Evolutionary conservation across 2,329 filamentous ascomycete species (phyloP).

Genomic region (Tolypocladium guangdongense): DNA sequence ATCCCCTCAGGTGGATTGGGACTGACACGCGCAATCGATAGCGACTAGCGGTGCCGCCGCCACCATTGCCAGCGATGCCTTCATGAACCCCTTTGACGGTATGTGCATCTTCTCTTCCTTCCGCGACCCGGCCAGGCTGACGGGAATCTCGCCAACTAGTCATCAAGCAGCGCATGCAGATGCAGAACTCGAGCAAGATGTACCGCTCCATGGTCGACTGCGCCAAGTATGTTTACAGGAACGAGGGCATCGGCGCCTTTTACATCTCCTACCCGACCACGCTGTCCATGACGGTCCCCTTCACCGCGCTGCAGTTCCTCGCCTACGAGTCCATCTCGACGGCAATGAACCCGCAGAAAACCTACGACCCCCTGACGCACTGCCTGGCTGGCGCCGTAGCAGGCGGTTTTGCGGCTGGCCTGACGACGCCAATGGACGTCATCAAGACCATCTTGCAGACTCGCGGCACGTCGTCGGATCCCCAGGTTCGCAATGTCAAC

Average conservation of each 20-base stretch:
- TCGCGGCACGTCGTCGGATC: conserved; percentile 69
- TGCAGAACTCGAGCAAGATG: conserved; percentile 79
- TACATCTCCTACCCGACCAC: conserved; percentile 98
- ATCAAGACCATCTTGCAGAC: conserved; percentile 98
- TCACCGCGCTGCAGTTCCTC: conserved; percentile 93
- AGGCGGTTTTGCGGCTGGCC: conserved; percentile 82
- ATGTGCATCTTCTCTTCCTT: conserved; percentile 19
- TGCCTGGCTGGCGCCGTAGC: conserved; percentile 87
- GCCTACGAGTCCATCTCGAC: conserved; percentile 97
- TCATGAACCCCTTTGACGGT: conserved; percentile 99
- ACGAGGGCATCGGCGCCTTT: conserved; percentile 83
- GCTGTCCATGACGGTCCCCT: conserved; percentile 95
- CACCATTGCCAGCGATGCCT: conserved; percentile 91
- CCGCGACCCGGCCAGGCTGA: background rate
- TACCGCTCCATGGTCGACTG: conserved; percentile 83
- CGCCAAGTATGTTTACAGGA: conserved; percentile 75
- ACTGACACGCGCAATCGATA: conserved; percentile 25
- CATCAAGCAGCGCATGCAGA: conserved; percentile 99
- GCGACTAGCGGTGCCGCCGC: conserved; percentile 88
- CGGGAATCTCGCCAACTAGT: conserved; percentile 41
- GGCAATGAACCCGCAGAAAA: conserved; percentile 73
- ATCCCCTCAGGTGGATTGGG: background rate
- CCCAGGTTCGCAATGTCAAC: conserved; percentile 75
- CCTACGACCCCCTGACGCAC: conserved; percentile 88
- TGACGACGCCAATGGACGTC: conserved; percentile 94